Evolutionary conservation across 2,329 filamentous ascomycete species (phyloP).

Genomic region (Colletotrichum neosansevieriae): DNA sequence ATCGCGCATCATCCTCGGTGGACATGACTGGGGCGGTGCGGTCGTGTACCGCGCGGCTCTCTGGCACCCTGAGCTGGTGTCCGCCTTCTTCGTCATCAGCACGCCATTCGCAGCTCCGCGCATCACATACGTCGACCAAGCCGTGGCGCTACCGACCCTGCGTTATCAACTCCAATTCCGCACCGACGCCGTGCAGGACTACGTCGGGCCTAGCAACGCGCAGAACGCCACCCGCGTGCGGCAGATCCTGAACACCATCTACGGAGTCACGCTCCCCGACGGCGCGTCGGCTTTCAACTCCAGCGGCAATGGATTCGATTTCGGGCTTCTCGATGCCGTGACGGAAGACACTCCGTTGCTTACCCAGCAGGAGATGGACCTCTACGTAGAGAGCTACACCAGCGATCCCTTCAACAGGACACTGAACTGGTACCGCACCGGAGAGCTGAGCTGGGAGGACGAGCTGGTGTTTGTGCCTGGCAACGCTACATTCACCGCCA

Average conservation of each 20-base stretch:
- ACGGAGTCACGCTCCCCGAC: slow-evolving; percentile 69
- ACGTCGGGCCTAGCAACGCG: slow-evolving; percentile 53
- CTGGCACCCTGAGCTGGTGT: slow-evolving; percentile 75
- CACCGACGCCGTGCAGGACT: slow-evolving; percentile 62
- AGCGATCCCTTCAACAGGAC: slow-evolving; percentile 81
- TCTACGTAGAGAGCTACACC: slow-evolving; percentile 79
- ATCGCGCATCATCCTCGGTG: slow-evolving; percentile 75
- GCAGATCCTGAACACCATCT: slow-evolving; percentile 75
- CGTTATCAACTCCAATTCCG: slow-evolving; percentile 81
- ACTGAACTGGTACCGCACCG: slow-evolving; percentile 88
- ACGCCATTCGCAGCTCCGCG: slow-evolving; percentile 73
- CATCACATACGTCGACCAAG: slow-evolving; percentile 63
- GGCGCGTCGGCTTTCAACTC: slow-evolving; percentile 68
- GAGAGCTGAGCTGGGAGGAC: slow-evolving; percentile 80
- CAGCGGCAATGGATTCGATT: slow-evolving; percentile 64
- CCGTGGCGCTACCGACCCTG: slow-evolving; percentile 75
- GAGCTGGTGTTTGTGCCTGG: slow-evolving; percentile 65
- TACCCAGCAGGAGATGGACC: slow-evolving; percentile 78
- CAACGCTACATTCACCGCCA: slow-evolving; percentile 62
- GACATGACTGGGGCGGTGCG: slow-evolving; percentile 86
- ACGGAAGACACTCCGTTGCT: slow-evolving; percentile 69
- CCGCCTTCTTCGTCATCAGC: slow-evolving; percentile 78
- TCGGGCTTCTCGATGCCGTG: slow-evolving; percentile 65
- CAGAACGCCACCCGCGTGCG: slow-evolving; percentile 68
- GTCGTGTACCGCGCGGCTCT: slow-evolving; percentile 78